Evolutionary conservation across 495 filamentous ascomycete genomes (phyloP).

Genomic region (Daldinia decipiens): DNA sequence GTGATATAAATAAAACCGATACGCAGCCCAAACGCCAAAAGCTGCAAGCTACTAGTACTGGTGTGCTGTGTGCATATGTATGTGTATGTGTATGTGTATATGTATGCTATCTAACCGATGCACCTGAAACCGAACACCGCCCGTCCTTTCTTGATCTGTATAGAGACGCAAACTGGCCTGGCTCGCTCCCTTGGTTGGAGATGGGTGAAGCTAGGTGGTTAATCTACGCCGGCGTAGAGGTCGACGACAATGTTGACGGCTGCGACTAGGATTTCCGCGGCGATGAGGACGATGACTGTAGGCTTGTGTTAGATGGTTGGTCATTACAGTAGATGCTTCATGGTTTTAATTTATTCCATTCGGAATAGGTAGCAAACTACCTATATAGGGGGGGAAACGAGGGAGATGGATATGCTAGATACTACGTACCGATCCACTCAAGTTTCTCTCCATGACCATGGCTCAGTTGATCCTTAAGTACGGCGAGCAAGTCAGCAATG

Average conservation of each 20-base stretch:
- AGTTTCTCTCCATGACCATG: slow-evolving; percentile 96
- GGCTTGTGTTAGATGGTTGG: background rate
- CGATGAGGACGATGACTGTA: slow-evolving; percentile 91
- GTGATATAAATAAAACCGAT: background rate
- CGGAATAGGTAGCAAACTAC: background rate
- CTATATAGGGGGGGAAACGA: background rate
- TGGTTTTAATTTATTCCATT: background rate
- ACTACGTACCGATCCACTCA: slow-evolving; percentile 87
- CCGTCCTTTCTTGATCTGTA: background rate
- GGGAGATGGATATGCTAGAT: background rate
- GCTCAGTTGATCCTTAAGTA: slow-evolving; percentile 94
- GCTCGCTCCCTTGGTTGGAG: background rate
- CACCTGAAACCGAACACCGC: slow-evolving; percentile 13
- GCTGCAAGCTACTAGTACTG: background rate
- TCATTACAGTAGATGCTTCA: no score
- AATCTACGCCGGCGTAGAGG: slow-evolving; percentile 85
- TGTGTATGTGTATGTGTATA: background rate
- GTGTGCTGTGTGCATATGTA: background rate
- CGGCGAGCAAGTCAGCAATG: slow-evolving; percentile 91
- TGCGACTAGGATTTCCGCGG: slow-evolving; percentile 94
- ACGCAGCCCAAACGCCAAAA: slow-evolving; percentile 11
- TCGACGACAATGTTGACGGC: slow-evolving; percentile 96
- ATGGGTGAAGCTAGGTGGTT: slow-evolving; percentile 7
- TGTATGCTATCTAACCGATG: slow-evolving; percentile 9
- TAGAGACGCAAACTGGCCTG: background rate